Percentiles rank a stretch among this genome's conserved stretches.
Conservation (phyloP, 805 yeast genomes). For the Metschnikowia henanensis region DNA sequence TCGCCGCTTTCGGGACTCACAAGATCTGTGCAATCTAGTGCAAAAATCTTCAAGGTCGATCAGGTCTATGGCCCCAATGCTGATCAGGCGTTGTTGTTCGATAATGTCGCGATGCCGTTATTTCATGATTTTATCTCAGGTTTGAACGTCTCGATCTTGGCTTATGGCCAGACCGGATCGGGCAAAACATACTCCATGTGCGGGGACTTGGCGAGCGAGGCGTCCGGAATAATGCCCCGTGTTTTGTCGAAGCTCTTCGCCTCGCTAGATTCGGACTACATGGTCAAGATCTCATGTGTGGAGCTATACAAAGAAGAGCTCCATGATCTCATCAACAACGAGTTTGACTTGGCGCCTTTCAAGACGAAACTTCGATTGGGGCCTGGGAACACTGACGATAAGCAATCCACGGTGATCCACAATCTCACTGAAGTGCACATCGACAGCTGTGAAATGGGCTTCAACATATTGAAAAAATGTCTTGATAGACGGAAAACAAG, state of each 20-base stretch:
- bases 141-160: slow-evolving; percentile 73
- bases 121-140: slow-evolving; percentile 62
- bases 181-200: slow-evolving; percentile 82
- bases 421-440: slow-evolving; percentile 64
- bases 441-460: slow-evolving; percentile 54
- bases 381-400: slow-evolving; percentile 5
- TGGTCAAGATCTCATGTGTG: slow-evolving; percentile 76
- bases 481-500: slow-evolving; percentile 63
- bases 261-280: slow-evolving; percentile 49
- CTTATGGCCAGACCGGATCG: slow-evolving; percentile 84
- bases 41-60: slow-evolving; percentile 59
- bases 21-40: slow-evolving; percentile 20
- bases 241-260: slow-evolving; percentile 52
- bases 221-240: slow-evolving; percentile 61
- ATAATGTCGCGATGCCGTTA: slow-evolving; percentile 71
- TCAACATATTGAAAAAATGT: slow-evolving; percentile 55
- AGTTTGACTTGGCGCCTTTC: slow-evolving; percentile 19
- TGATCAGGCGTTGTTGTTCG: slow-evolving; percentile 66
- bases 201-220: slow-evolving; percentile 38
- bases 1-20: slow-evolving; percentile 19
- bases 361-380: slow-evolving; percentile 28
- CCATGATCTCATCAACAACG: slow-evolving; percentile 64
- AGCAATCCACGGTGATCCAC: slow-evolving; percentile 49
- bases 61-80: slow-evolving; percentile 82
- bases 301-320: slow-evolving; percentile 89